Conservation (phyloP, 1,139 yeast genomes). For the Debaryomyces sp. region DNA sequence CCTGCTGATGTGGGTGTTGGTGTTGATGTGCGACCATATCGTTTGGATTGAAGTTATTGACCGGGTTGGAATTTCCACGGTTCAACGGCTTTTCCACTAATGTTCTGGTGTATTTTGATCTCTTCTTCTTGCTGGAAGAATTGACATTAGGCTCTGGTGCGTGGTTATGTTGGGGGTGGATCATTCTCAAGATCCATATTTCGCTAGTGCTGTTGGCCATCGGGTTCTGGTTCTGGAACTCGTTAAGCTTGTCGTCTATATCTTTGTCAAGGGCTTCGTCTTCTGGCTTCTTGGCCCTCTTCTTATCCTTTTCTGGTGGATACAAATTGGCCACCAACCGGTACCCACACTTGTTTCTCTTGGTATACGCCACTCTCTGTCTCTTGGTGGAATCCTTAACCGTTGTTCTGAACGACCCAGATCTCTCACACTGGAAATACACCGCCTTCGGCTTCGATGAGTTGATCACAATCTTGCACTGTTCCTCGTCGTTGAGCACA, state of each 20-base stretch:
- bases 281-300: constrained; percentile 26
- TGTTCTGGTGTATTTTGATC: constrained; percentile 43
- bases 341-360: constrained; percentile 52
- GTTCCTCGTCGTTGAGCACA: constrained; percentile 46
- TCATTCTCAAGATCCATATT: constrained; percentile 55
- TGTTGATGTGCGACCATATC: constrained; percentile 22
- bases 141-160: constrained; percentile 44
- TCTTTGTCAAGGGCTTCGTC: constrained; percentile 22
- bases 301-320: constrained; percentile 46
- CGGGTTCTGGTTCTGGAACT: constrained; percentile 16
- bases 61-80: constrained; percentile 25
- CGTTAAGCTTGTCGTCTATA: constrained; percentile 30
- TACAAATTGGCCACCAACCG: constrained; percentile 51
- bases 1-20: constrained; percentile 15
- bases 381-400: constrained; percentile 51
- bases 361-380: constrained; percentile 55
- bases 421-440: constrained; percentile 53
- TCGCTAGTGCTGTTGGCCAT: constrained; percentile 21
- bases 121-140: constrained; percentile 36
- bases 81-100: constrained; percentile 52
- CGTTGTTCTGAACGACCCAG: constrained; percentile 52
- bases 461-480: constrained; percentile 51
- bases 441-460: constrained; percentile 55
- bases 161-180: constrained; percentile 51
- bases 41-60: constrained; percentile 22